Percentiles rank a stretch among this genome's conserved stretches.
These are phyloP conservation scores for Calonectria naviculata DNA, from an alignment of 2,329 filamentous ascomycete species.

Conservation along the genomic window DNA sequence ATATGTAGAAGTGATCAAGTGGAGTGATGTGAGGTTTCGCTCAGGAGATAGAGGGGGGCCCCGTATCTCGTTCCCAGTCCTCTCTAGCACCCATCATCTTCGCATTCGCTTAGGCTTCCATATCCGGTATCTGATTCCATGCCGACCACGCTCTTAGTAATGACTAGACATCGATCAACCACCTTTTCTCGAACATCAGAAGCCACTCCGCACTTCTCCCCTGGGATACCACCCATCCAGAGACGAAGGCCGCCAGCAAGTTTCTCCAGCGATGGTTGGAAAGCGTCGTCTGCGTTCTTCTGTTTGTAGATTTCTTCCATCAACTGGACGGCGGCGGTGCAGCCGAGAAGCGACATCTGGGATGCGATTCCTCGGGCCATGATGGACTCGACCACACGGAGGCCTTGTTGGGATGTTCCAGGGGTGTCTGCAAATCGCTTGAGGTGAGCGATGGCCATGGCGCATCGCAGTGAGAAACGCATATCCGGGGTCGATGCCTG, in stretches of 20 bases:
- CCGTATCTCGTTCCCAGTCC: conserved; percentile 9
- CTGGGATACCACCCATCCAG: conserved; percentile 68
- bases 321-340: conserved; percentile 67
- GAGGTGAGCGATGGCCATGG: conserved; percentile 70
- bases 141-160: conserved; percentile 68
- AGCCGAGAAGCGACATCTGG: conserved; percentile 67
- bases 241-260: conserved; percentile 68
- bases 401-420: conserved; percentile 52
- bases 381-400: conserved; percentile 62
- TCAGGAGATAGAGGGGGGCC: neutral
- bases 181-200: conserved; percentile 63
- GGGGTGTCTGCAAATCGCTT: conserved; percentile 53
- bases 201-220: conserved; percentile 63
- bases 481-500: conserved; percentile 61
- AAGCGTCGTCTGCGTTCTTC: conserved; percentile 58
- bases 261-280: conserved; percentile 62
- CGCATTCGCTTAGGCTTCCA: conserved; percentile 65
- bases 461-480: conserved; percentile 67
- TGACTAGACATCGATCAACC: conserved; percentile 65
- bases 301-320: conserved; percentile 65
- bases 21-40: conserved; percentile 9
- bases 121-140: conserved; percentile 72
- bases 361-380: conserved; percentile 53
- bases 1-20: conserved; percentile 25
- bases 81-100: conserved; percentile 45